Evolutionary conservation across 495 filamentous ascomycete genomes (phyloP).

Genomic region (Jackrogersella minutella): DNA sequence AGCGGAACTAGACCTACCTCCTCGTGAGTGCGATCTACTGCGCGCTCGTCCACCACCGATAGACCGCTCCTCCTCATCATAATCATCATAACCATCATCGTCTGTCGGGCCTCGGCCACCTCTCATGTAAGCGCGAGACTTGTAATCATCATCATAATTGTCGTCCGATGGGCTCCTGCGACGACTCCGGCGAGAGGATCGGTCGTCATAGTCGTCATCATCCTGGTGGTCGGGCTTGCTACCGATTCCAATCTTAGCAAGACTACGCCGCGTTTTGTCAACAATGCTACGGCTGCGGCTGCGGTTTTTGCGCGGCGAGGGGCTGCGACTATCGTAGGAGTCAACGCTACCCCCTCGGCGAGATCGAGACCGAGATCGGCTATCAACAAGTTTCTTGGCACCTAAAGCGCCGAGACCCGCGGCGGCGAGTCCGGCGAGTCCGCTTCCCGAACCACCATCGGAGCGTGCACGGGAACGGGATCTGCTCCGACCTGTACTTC

Average conservation of each 20-base stretch:
- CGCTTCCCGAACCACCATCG: constrained; percentile 51
- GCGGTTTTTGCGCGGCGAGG: constrained; percentile 48
- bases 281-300: constrained; percentile 62
- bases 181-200: constrained; percentile 38
- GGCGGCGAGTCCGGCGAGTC: constrained; percentile 72
- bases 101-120: constrained; percentile 49
- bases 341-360: constrained; percentile 54
- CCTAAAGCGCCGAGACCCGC: constrained; percentile 79
- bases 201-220: constrained; percentile 48
- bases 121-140: constrained; percentile 56
- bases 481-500: constrained; percentile 58
- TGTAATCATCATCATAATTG: constrained; percentile 63
- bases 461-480: constrained; percentile 63
- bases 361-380: constrained; percentile 64
- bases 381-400: constrained; percentile 80
- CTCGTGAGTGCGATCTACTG: constrained; percentile 44
- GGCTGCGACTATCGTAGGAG: constrained; percentile 60
- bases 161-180: constrained; percentile 44
- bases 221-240: constrained; percentile 55
- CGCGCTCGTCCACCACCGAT: constrained; percentile 50
- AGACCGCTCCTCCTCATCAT: constrained; percentile 60
- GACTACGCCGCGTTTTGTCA: constrained; percentile 52
- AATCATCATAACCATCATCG: constrained; percentile 50
- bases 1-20: constrained; percentile 55
- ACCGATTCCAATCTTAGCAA: constrained; percentile 57